Base-by-base conservation (phyloP, 108 stramenopile species). In the Epithemia pelagica region DNA sequence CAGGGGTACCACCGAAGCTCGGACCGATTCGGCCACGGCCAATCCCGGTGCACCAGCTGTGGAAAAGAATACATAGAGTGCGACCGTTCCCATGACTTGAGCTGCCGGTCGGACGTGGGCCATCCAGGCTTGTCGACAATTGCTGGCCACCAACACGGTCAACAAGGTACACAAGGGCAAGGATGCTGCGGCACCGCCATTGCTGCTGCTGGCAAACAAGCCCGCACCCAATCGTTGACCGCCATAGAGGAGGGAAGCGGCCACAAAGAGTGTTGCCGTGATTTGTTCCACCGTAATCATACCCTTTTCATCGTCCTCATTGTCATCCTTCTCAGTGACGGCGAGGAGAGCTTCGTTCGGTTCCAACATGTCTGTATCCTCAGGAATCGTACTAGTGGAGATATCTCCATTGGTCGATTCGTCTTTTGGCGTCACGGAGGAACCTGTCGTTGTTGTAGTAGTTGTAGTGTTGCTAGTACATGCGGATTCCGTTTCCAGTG, bases 11-110 rank as follows among this genome's bases (percentile, higher is more conserved):
- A 89, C 63, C 18, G 91, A 78, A 29, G 77, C 58, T 30, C 61
- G 63, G 8, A 92, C 81, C 23, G 91, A 84, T 33, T 85, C 79
- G 33, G 88, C 82, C 15, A 92, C 73, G 59, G 71, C 71, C 51
- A 85, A 65, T 2, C 91, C 91, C 23, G 87, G 87, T 18, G 91
- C 85, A 21, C 91, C 91, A n/a, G 86, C 88, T 2, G 91, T 89
- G 7, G 88, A 80, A 74, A 89, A 89, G 73, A 92, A 92, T 2
- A 92, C 60, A 69, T 92, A 92, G 15, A 92, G 73, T 52, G 76
- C 62, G 8, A 71, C 55, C 1, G 82, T 86, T 10, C 91, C 91
- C 2, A 89, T 59, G 7, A 71, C 64, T 32, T 92, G 74, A 22
- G 64, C 57, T 46, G 75, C 29, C 15, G 67, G 61, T 54, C 60